These are phyloP conservation scores for Austropuccinia psidii DNA, from an alignment of 1,284 basidiomycete genomes.

Conservation along the genomic window DNA sequence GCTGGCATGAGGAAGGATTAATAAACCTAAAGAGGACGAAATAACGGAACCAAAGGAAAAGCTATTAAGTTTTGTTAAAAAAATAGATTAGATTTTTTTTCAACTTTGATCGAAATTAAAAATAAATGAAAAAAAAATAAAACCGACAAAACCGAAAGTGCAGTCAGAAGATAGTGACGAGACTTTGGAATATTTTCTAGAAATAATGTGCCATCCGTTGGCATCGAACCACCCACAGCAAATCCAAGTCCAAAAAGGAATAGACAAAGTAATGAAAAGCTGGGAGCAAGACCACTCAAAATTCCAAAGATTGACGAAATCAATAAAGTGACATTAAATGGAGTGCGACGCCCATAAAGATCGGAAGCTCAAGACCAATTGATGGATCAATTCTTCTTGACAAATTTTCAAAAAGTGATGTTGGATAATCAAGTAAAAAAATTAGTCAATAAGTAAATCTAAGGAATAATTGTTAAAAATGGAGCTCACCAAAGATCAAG, in stretches of 20 bases:
- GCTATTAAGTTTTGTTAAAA: constrained; percentile 39
- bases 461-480: neutral
- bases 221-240: constrained; percentile 83
- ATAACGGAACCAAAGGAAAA: constrained; percentile 85
- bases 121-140: constrained; percentile 39
- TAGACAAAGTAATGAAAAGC: constrained; percentile 64
- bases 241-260: constrained; percentile 80
- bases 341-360: constrained; percentile 63
- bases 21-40: constrained; percentile 65
- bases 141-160: constrained; percentile 71
- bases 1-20: constrained; percentile 68
- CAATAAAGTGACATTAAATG: constrained; percentile 86
- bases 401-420: too few relatives aligned
- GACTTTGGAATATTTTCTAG: constrained; percentile 86
- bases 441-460: neutral
- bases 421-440: neutral
- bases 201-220: constrained; percentile 87
- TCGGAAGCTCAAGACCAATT: too few relatives aligned
- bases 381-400: too few relatives aligned
- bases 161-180: constrained; percentile 86
- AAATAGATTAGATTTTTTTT: constrained; percentile 17
- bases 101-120: constrained; percentile 37
- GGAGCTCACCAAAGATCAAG: neutral
- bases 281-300: constrained; percentile 66
- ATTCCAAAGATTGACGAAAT: constrained; percentile 83